Evolutionary conservation across 805 yeast genomes (phyloP).

Genomic region (Teunomyces lycoperdinae): DNA sequence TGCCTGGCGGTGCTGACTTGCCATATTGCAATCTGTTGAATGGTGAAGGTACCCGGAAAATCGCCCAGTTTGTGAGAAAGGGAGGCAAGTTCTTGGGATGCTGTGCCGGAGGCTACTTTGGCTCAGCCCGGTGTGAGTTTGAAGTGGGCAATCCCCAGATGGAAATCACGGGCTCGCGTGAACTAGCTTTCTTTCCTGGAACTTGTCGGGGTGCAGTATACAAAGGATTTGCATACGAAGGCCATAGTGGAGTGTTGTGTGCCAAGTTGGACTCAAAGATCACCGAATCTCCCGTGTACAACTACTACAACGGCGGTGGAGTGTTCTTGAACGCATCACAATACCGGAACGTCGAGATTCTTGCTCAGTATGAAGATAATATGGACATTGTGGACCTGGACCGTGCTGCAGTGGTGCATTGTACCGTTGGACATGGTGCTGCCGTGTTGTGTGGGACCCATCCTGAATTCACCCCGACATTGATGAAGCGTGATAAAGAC

Average conservation of each 20-base stretch:
- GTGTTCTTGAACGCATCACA: slow-evolving; percentile 73
- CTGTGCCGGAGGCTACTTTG: slow-evolving; percentile 95
- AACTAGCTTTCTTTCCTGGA: slow-evolving; percentile 80
- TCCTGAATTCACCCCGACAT: slow-evolving; percentile 74
- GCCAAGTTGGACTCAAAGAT: slow-evolving; percentile 37
- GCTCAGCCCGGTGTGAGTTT: slow-evolving; percentile 72
- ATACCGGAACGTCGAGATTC: slow-evolving; percentile 58
- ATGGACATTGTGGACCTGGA: slow-evolving; percentile 47
- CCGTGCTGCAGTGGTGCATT: slow-evolving; percentile 70
- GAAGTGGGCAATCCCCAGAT: slow-evolving; percentile 66
- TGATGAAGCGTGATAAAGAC: slow-evolving; percentile 38
- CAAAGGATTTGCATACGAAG: slow-evolving; percentile 74
- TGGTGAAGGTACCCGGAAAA: slow-evolving; percentile 62
- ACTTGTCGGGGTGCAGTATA: slow-evolving; percentile 76
- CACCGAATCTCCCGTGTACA: slow-evolving; percentile 25
- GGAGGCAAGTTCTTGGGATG: slow-evolving; percentile 88
- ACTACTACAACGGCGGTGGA: slow-evolving; percentile 89
- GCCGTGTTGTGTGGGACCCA: slow-evolving; percentile 83
- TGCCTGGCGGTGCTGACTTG: slow-evolving; percentile 97
- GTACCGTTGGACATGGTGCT: slow-evolving; percentile 68
- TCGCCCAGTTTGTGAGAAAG: slow-evolving; percentile 58
- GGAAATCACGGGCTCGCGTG: slow-evolving; percentile 87
- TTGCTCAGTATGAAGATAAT: slow-evolving; percentile 64
- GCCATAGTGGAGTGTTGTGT: slow-evolving; percentile 74
- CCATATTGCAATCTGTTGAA: slow-evolving; percentile 76